Evolutionary conservation across 306 rosid species (phyloP), one percentile per base, ranked within the genome.

Genomic region (Quercus variabilis): DNA sequence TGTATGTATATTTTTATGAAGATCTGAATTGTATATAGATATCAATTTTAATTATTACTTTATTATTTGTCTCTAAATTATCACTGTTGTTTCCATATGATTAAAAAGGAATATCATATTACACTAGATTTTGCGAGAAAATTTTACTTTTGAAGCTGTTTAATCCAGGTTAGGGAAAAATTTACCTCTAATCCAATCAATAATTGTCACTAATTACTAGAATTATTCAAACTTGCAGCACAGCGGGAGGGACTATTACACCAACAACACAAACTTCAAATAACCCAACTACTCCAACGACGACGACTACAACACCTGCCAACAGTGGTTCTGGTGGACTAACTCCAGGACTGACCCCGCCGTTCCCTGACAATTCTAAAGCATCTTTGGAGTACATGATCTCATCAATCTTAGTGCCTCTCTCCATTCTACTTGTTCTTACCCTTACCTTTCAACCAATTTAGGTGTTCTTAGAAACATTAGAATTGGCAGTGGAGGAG

Each of bases 161-260:
- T 41, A 41, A 41, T 41, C 46, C 46, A 41, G 11, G 46, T 41
- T 41, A 41, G 46, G 46, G 46, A 41, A 41, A 41, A 41, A 41
- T 41, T 41, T 41, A 41, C 46, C 46, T 41, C 46, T 41, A 41
- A 41, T 41, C 46, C 46, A 41, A 41, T 41, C 46, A 41, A 41
- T 8, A 41, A 41, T 41, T 41, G 46, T 41, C 11, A 69, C 78
- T 73, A 76, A 81, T 73, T 75, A 59, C 20, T 76, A 69, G 33
- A 41, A 8, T 62, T 8, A 21, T 85, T 46, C 74, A 75, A n/a
- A 23, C 62, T 69, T 75, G 54, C 80, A 96, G 99, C 82, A 43
- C 91, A 69, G 94, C 94, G 5, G 96, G 99, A 85, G 99, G 99
- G 64, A 52, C 81, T 63, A 83, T 54, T 25, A 85, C 86, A 4